Conservation (phyloP, 257 asterid genomes). For the Sherardia arvensis region DNA sequence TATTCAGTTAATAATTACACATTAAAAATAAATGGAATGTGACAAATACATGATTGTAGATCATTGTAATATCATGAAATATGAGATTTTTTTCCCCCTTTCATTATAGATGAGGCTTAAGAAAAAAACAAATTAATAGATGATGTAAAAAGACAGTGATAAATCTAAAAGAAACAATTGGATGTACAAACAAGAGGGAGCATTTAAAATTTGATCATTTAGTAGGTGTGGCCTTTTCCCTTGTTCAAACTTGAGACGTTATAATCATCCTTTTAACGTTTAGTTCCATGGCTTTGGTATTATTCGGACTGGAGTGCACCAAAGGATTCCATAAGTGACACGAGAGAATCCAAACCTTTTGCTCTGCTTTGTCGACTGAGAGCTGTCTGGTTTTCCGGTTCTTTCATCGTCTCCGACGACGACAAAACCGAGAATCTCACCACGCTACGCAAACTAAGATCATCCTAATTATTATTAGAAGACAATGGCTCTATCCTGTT, state of each 20-base stretch:
- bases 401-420: not conserved
- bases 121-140: not conserved
- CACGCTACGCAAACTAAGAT: not conserved
- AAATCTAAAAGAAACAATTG: not conserved
- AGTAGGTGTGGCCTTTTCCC: not conserved
- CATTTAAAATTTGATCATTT: not conserved
- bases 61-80: too few species aligned
- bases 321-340: not conserved
- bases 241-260: not conserved
- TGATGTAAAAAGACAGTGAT: slow-evolving; percentile 3
- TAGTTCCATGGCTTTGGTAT: not conserved
- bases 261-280: not conserved
- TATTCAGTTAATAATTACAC: too few species aligned
- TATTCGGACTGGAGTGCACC: not conserved
- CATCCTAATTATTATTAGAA: too few species aligned
- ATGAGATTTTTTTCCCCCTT: too few species aligned
- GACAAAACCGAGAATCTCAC: not conserved
- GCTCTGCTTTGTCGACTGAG: slow-evolving; percentile 4
- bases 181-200: not conserved
- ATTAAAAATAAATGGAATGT: too few species aligned
- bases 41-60: too few species aligned
- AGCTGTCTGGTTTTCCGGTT: not conserved
- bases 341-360: not conserved
- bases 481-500: too few species aligned
- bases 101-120: too few species aligned